Conservation (phyloP, 2,329 filamentous ascomycete genomes). For the Metarhizium guizhouense region DNA sequence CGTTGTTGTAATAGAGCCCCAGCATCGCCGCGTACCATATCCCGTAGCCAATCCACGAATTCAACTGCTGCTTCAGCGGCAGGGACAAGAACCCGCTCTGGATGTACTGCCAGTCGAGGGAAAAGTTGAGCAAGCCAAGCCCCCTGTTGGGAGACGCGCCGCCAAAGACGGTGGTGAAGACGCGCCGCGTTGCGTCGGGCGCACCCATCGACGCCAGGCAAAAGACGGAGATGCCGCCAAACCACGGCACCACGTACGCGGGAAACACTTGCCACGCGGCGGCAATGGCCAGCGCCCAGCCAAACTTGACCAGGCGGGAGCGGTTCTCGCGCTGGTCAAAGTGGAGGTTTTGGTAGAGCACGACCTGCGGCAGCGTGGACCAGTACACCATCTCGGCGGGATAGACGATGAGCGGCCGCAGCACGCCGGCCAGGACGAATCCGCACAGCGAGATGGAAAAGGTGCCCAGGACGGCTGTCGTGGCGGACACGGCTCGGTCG, state of each 20-base stretch:
- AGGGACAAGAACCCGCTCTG: conserved; percentile 14
- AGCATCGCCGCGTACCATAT: conserved; percentile 25
- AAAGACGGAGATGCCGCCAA: conserved; percentile 45
- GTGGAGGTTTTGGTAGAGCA: conserved; percentile 44
- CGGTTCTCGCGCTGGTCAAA: conserved; percentile 41
- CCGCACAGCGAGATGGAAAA: conserved; percentile 48
- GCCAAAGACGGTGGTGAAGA: conserved; percentile 21
- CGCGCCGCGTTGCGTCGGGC: neutral
- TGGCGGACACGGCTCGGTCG: conserved; percentile 32
- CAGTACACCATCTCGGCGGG: conserved; percentile 49
- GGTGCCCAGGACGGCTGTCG: conserved; percentile 35
- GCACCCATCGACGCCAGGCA: conserved; percentile 40
- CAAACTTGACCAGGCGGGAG: conserved; percentile 42
- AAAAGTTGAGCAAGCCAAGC: conserved; percentile 30
- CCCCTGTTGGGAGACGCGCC: conserved; percentile 30
- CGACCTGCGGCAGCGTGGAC: conserved; percentile 42
- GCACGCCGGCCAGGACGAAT: conserved; percentile 42
- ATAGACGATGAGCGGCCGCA: conserved; percentile 46
- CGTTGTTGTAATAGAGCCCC: conserved; percentile 30
- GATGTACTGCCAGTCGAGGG: conserved; percentile 35
- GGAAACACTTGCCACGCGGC: conserved; percentile 43
- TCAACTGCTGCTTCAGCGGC: conserved; percentile 27
- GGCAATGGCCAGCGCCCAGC: conserved; percentile 40
- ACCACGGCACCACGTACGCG: conserved; percentile 45
- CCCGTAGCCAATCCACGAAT: conserved; percentile 26